A percentile compares a stretch with the other conserved stretches of the same genome.
phyloP scores from a whole-genome alignment of 2,329 filamentous ascomycete genomes.

The Aureobasidium sp. region DNA sequence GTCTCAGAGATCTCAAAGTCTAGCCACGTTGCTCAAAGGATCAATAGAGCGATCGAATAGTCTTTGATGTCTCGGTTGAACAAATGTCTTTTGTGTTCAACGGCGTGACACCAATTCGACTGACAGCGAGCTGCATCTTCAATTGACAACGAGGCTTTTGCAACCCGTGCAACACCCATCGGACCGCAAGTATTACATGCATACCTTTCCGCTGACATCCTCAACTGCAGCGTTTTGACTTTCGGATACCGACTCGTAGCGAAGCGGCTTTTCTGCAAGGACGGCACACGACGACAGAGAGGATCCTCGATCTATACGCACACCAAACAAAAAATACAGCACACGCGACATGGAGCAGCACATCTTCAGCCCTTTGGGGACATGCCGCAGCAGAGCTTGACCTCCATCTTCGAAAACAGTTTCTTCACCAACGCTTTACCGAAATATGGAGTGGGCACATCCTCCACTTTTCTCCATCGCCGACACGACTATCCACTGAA shows the following conservation, averaged over 20 bases:
- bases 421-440: background rate
- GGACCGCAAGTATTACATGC: background rate
- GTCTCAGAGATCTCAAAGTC: background rate
- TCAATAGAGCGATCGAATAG: constrained; percentile 5
- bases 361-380: background rate
- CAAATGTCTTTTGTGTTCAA: background rate
- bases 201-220: background rate
- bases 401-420: background rate
- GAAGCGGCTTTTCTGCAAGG: background rate
- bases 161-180: background rate
- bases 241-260: background rate
- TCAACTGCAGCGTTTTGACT: background rate
- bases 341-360: background rate
- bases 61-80: background rate
- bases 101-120: background rate
- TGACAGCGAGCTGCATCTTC: background rate
- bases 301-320: background rate
- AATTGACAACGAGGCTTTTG: background rate
- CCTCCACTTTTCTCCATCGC: constrained; percentile 1
- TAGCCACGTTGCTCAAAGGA: background rate
- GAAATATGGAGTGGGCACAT: background rate
- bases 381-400: background rate
- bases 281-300: background rate
- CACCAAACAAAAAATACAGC: background rate
- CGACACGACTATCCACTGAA: background rate